Evolutionary conservation across 192 early-diverging fungal species (phyloP), one percentile per base, ranked within the genome.

Genomic region (Kickxella alabastrina): DNA sequence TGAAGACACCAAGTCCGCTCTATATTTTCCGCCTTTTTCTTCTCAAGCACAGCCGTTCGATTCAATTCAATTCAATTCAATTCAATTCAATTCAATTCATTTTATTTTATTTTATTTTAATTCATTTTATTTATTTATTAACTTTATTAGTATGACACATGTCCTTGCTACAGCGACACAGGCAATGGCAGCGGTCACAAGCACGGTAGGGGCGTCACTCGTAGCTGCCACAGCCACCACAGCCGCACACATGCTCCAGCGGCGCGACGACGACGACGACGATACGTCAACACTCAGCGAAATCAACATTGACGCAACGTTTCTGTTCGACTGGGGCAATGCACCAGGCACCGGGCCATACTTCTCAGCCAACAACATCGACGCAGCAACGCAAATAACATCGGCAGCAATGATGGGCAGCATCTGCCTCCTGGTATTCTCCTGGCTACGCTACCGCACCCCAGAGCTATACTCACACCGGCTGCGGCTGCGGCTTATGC

Each of bases 401-500:
- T 47, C 68, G 12, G 75, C 75, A 13, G 68, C 65, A 10, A 39
- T 68, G 10, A 52, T 78, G 64, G 75, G 75, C 46, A 49, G 55
- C 14, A 26, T 43, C 12, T 59, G 64, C 41, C 39, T 78, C 1
- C 0, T 72, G 0, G 54, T 72, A 14, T 78, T 78, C 47, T 78
- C 68, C 32, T 13, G 67, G 17, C 61, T 78, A 29, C 68, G 75
- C 8, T 42, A 59, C n/a, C 55, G 58, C 17, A 72, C 64, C 64
- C 75, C 75, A 6, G 68, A 71, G 37, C 64, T 78, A 12, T 78
- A 78, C 64, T 71, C 75, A 19, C 75, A 69, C 45, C 65, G 75
- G 21, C 54, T 71, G 31, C 68, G 75, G 24, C 62, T 78, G 23
- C 64, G 69, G n/a, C 46, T 56, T 18, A 71, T 72, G 69, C 65